These are phyloP conservation scores for Capronia americana DNA, from an alignment of 2,329 filamentous ascomycete genomes.

Conservation along the genomic window DNA sequence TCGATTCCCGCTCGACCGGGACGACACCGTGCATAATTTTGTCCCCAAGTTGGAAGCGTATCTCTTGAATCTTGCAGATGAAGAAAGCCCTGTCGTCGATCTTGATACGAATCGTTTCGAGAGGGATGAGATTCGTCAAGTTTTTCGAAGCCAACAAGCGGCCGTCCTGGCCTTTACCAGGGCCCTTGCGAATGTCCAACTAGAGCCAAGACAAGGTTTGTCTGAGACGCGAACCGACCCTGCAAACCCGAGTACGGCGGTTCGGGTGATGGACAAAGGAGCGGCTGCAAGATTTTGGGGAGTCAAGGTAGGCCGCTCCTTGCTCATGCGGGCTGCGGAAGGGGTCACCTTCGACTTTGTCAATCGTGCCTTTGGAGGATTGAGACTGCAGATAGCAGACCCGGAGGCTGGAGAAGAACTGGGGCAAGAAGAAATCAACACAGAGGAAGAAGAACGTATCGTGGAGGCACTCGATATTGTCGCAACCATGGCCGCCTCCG, in stretches of 20 bases:
- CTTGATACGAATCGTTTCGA: slow-evolving; percentile 66
- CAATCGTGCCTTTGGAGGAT: slow-evolving; percentile 67
- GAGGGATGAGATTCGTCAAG: slow-evolving; percentile 57
- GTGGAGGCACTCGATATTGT: slow-evolving; percentile 48
- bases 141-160: slow-evolving; percentile 60
- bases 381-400: slow-evolving; percentile 50
- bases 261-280: slow-evolving; percentile 51
- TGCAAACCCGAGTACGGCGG: slow-evolving; percentile 22
- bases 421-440: slow-evolving; percentile 56
- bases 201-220: slow-evolving; percentile 55
- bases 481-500: slow-evolving; percentile 11
- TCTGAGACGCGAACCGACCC: slow-evolving; percentile 44
- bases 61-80: slow-evolving; percentile 60
- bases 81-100: slow-evolving; percentile 57
- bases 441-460: slow-evolving; percentile 53
- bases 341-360: slow-evolving; percentile 64
- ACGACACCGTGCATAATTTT: slow-evolving; percentile 59
- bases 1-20: slow-evolving; percentile 60
- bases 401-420: slow-evolving; percentile 56
- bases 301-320: slow-evolving; percentile 63
- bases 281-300: slow-evolving; percentile 63
- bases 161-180: slow-evolving; percentile 64
- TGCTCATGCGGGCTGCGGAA: slow-evolving; percentile 64
- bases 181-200: slow-evolving; percentile 56
- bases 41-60: slow-evolving; percentile 66